Evolutionary conservation across 129 eudicot genomes (phyloP).

Genomic region (Ambrosia artemisiifolia): DNA sequence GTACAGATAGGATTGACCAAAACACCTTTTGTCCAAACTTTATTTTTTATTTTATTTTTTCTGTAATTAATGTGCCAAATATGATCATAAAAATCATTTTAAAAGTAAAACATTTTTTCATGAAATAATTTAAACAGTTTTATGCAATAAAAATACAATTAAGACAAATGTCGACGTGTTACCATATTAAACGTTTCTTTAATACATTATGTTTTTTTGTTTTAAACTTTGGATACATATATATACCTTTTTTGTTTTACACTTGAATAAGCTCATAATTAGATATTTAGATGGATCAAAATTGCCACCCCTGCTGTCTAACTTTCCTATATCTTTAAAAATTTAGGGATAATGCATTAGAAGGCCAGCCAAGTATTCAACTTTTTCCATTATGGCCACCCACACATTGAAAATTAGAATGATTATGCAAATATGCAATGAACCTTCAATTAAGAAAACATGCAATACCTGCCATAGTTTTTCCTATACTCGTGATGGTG

Average conservation of each 20-base stretch:
- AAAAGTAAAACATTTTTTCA: neutral
- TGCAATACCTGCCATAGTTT: constrained; percentile 75
- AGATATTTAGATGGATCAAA: too few species aligned
- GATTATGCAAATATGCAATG: neutral
- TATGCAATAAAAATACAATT: neutral
- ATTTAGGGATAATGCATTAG: neutral
- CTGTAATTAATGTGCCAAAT: neutral
- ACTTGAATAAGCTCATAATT: neutral
- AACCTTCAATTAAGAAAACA: constrained; percentile 7
- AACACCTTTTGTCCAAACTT: neutral
- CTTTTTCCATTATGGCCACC: neutral
- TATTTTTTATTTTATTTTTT: neutral
- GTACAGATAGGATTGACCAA: neutral
- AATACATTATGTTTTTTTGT: neutral
- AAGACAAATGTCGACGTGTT: neutral
- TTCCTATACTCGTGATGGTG: constrained; percentile 66
- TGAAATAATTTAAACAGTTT: neutral
- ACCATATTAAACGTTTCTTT: neutral
- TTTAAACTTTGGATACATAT: too few species aligned
- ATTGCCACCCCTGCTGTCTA: neutral
- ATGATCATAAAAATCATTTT: neutral
- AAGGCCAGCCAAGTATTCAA: neutral
- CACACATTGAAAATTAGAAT: neutral
- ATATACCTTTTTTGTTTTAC: neutral
- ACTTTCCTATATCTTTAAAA: neutral